phyloP scores from a whole-genome alignment of 2,329 filamentous ascomycete genomes.

The Ascochyta rabiei region DNA sequence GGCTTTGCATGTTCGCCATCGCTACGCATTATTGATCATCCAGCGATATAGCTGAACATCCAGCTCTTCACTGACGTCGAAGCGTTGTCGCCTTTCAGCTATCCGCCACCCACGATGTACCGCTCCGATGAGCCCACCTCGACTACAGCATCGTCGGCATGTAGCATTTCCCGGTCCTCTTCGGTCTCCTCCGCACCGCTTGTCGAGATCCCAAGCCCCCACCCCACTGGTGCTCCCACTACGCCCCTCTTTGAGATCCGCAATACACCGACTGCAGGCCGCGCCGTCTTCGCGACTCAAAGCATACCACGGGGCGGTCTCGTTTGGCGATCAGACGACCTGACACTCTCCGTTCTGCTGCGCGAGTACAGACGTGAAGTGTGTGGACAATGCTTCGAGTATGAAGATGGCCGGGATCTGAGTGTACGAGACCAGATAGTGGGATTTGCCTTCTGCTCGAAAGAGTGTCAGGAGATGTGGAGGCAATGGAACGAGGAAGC shows the following conservation, averaged over 20 bases:
- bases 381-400: conserved; percentile 55
- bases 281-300: conserved; percentile 52
- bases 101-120: neutral
- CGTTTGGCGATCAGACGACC: conserved; percentile 47
- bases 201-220: conserved; percentile 7
- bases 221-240: conserved; percentile 31
- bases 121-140: conserved; percentile 4
- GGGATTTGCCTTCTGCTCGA: conserved; percentile 53
- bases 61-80: neutral
- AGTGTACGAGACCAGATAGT: conserved; percentile 45
- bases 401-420: conserved; percentile 52
- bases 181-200: conserved; percentile 21
- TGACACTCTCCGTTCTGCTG: conserved; percentile 50
- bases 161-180: conserved; percentile 22
- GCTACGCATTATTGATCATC: neutral
- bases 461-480: conserved; percentile 48
- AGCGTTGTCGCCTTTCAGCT: neutral
- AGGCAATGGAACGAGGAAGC: conserved; percentile 29
- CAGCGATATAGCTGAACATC: neutral
- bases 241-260: conserved; percentile 47
- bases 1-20: neutral
- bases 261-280: conserved; percentile 51
- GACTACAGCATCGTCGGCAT: conserved; percentile 20
- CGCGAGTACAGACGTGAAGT: conserved; percentile 57
- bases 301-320: conserved; percentile 44